A percentile compares a stretch with the other conserved stretches of the same genome.
phyloP scores from a whole-genome alignment of 495 filamentous ascomycete genomes.

The Trichocladium uniseriatum region DNA sequence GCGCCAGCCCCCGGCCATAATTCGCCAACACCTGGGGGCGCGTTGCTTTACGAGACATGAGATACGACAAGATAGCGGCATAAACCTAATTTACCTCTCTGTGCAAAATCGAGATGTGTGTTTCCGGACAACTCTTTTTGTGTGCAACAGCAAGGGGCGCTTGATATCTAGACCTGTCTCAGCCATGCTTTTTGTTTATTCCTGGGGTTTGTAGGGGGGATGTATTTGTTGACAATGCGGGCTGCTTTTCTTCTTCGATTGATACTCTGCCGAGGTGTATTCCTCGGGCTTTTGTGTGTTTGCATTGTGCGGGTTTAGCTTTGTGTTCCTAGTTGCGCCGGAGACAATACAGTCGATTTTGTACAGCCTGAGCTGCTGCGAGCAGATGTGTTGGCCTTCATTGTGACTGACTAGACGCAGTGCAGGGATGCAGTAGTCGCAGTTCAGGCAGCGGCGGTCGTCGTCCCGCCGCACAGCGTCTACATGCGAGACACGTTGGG shows the following conservation, averaged over 20 bases:
- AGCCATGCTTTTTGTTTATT: neutral
- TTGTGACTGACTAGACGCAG: neutral
- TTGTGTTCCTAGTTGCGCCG: constrained; percentile 22
- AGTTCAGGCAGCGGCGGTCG: too few species aligned
- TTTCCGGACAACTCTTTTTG: constrained; percentile 8
- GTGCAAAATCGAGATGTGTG: constrained; percentile 26
- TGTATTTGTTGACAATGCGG: constrained; percentile 7
- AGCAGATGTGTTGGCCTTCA: neutral
- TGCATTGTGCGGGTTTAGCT: constrained; percentile 9
- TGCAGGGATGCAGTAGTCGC: too few species aligned
- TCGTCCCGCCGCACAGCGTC: too few species aligned
- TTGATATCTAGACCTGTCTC: constrained; percentile 1
- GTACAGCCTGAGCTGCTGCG: constrained; percentile 6
- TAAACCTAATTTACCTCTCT: constrained; percentile 13
- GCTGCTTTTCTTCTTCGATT: constrained; percentile 14
- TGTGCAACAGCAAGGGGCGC: constrained; percentile 1
- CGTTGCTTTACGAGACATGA: constrained; percentile 28
- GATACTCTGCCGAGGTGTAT: constrained; percentile 20
- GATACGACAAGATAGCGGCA: constrained; percentile 24
- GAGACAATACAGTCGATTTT: constrained; percentile 26
- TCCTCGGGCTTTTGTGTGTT: constrained; percentile 20
- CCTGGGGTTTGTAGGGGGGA: constrained; percentile 3
- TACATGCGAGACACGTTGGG: too few species aligned
- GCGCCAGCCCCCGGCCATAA: constrained; percentile 5
- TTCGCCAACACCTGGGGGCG: constrained; percentile 4